These are phyloP conservation scores for Flaveria trinervia DNA, from an alignment of 129 eudicot species.

Conservation along the genomic window DNA sequence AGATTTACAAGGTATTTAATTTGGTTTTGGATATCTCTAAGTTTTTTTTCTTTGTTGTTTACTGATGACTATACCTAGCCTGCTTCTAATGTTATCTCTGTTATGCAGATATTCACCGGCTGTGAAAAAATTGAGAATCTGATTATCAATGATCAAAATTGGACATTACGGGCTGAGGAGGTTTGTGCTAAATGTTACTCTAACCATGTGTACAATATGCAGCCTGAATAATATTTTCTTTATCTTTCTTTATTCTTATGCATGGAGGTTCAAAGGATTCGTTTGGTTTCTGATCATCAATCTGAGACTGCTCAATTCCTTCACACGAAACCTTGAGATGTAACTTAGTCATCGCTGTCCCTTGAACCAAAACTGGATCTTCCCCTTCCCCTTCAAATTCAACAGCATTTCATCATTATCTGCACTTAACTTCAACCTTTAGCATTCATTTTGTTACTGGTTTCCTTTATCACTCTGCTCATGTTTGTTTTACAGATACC, in stretches of 20 bases:
- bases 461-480: not conserved
- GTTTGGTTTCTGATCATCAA: conserved; percentile 28
- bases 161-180: not conserved
- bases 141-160: not conserved
- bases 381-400: conserved; percentile 34
- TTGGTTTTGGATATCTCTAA: not conserved
- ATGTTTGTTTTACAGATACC: conserved; percentile 51
- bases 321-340: conserved; percentile 41
- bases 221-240: not conserved
- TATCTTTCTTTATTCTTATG: not conserved
- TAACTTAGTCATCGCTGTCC: conserved; percentile 30
- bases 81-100: not conserved
- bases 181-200: not conserved
- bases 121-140: not conserved
- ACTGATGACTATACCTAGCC: not conserved
- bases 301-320: conserved; percentile 28
- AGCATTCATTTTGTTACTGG: too few species aligned
- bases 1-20: conserved; percentile 74
- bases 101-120: not conserved
- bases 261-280: not conserved
- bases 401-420: conserved; percentile 14
- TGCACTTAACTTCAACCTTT: conserved; percentile 19
- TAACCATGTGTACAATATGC: not conserved
- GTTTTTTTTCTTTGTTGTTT: not conserved
- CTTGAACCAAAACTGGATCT: conserved; percentile 23